Conservation (phyloP, 208 protist genomes). For the Leishmania aethiopica region DNA sequence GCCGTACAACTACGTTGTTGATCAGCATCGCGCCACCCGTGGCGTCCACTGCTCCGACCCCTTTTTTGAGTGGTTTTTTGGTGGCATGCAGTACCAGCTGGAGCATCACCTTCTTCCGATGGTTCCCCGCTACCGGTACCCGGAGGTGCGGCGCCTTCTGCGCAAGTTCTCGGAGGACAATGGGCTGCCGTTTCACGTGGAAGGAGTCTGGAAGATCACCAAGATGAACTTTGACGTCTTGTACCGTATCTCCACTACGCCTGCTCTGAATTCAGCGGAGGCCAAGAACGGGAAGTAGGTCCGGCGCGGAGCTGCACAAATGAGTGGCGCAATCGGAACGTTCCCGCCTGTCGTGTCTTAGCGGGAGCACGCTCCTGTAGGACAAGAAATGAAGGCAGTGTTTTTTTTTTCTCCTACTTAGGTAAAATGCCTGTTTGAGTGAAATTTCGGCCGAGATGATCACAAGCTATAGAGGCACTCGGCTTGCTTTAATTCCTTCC, state of each 20-base stretch:
- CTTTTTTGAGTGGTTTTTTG: constrained; percentile 85
- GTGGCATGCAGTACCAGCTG: constrained; percentile 87
- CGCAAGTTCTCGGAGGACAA: constrained; percentile 83
- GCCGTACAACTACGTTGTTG: constrained; percentile 76
- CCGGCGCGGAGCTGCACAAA: background rate
- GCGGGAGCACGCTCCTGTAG: no score
- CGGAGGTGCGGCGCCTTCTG: constrained; percentile 51
- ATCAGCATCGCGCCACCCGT: constrained; percentile 77
- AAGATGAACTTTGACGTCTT: constrained; percentile 80
- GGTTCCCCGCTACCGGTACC: constrained; percentile 77
- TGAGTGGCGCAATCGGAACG: background rate
- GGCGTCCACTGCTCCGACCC: constrained; percentile 71
- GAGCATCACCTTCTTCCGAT: constrained; percentile 85
- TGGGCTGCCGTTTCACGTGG: constrained; percentile 69
- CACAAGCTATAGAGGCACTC: background rate
- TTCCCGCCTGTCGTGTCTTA: background rate
- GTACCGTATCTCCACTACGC: constrained; percentile 28
- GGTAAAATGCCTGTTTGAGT: background rate
- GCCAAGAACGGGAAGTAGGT: constrained; percentile 12
- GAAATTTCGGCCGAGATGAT: background rate
- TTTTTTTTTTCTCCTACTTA: constrained; percentile 1
- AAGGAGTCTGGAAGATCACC: constrained; percentile 57
- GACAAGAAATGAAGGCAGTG: background rate
- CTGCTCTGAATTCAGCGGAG: constrained; percentile 22
- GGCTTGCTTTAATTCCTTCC: background rate